A percentile compares a stretch with the other conserved stretches of the same genome.
These are phyloP conservation scores for Zalaria obscura DNA, from an alignment of 2,329 filamentous ascomycete genomes.

Conservation along the genomic window DNA sequence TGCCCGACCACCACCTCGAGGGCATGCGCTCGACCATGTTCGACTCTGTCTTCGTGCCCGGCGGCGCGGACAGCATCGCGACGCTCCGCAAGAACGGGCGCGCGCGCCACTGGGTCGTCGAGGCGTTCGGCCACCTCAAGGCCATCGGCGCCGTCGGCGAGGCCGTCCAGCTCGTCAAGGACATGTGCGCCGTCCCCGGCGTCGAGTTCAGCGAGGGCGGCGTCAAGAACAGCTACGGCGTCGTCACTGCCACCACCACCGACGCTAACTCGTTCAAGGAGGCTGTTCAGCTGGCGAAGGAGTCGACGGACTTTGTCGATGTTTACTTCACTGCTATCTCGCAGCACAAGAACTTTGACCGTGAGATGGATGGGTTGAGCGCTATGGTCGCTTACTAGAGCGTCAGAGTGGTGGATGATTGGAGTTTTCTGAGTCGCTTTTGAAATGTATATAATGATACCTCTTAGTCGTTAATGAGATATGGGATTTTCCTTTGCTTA, in stretches of 20 bases:
- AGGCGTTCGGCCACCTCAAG: slow-evolving; percentile 73
- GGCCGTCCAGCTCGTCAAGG: slow-evolving; percentile 48
- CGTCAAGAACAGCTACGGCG: slow-evolving; percentile 58
- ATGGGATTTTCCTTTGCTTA: no score
- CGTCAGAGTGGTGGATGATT: no score
- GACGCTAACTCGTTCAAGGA: slow-evolving; percentile 47
- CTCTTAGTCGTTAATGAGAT: no score
- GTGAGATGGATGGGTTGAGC: slow-evolving; percentile 58
- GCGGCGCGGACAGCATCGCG: slow-evolving; percentile 48
- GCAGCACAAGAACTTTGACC: slow-evolving; percentile 58
- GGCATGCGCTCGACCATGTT: slow-evolving; percentile 71
- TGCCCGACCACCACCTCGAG: slow-evolving; percentile 66
- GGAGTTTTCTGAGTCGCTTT: no score
- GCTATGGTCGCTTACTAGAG: slow-evolving; percentile 53
- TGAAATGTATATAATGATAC: no score
- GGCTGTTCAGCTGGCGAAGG: slow-evolving; percentile 49
- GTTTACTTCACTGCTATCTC: slow-evolving; percentile 57
- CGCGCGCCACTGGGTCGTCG: slow-evolving; percentile 61
- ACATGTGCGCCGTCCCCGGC: slow-evolving; percentile 30
- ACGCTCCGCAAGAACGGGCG: slow-evolving; percentile 56
- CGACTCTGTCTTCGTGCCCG: slow-evolving; percentile 64
- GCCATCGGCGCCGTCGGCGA: slow-evolving; percentile 64
- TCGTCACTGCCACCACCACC: slow-evolving; percentile 49
- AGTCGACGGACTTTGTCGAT: slow-evolving; percentile 53
- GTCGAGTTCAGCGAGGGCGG: slow-evolving; percentile 36